Conservation (phyloP, 257 asterid genomes). For the Cruciata laevipes region DNA sequence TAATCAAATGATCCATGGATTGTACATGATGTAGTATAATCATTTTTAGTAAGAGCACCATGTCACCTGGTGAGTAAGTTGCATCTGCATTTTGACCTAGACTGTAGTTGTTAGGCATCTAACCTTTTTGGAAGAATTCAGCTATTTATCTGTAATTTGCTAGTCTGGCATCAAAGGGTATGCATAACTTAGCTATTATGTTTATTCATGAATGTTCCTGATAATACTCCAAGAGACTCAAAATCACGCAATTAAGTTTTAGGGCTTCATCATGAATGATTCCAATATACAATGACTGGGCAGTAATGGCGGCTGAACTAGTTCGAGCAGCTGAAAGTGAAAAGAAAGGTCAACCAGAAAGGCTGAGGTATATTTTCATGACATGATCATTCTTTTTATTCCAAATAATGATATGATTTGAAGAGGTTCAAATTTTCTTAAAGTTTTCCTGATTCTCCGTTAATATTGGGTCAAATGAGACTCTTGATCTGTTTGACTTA, state of each 20-base stretch:
- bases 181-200: background rate
- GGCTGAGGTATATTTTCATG: slow-evolving; percentile 54
- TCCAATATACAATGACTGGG: slow-evolving; percentile 8
- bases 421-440: background rate
- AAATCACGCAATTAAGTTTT: background rate
- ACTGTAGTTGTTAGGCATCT: background rate
- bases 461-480: background rate
- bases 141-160: background rate
- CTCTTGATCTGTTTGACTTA: background rate
- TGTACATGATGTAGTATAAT: background rate
- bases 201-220: background rate
- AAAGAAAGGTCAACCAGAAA: slow-evolving; percentile 59
- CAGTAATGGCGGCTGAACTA: slow-evolving; percentile 99
- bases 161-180: background rate
- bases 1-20: background rate
- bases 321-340: slow-evolving; percentile 64
- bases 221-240: background rate
- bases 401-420: background rate
- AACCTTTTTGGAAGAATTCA: background rate
- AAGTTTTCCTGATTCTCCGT: background rate
- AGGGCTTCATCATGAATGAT: background rate
- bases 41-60: background rate
- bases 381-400: background rate
- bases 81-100: background rate
- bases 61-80: background rate